Percentiles rank a stretch among this genome's conserved stretches.
These are phyloP conservation scores for Berkeleyomyces rouxiae DNA, from an alignment of 2,329 filamentous ascomycete species.

Conservation along the genomic window DNA sequence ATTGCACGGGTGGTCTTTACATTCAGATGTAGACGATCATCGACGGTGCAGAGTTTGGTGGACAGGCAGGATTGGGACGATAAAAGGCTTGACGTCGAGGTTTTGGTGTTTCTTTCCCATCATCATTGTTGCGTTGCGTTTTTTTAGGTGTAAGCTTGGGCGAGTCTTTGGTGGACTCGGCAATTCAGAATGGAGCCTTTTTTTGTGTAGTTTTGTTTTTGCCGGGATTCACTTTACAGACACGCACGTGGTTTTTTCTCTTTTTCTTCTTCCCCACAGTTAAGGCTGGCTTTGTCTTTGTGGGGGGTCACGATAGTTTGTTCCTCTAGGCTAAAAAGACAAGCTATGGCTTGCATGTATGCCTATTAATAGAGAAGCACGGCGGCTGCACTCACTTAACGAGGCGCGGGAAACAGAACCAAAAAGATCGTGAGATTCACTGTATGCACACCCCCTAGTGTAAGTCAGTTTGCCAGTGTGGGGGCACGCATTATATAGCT, in stretches of 20 bases:
- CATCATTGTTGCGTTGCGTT: not conserved
- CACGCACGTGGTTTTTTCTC: not conserved
- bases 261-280: not conserved
- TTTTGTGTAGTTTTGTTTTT: not conserved
- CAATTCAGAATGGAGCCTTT: not conserved
- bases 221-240: not conserved
- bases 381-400: not conserved
- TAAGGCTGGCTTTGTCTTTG: not conserved
- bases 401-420: not conserved
- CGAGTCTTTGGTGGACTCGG: not conserved
- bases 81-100: not conserved
- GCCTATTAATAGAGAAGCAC: not conserved
- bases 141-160: not conserved
- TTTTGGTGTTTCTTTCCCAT: not conserved
- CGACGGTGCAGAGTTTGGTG: not conserved
- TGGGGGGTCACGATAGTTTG: not conserved
- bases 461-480: not conserved
- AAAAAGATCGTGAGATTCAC: constrained; percentile 7
- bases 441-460: constrained; percentile 8
- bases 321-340: not conserved
- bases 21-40: not conserved
- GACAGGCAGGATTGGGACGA: not conserved
- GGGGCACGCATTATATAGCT: not conserved
- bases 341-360: not conserved
- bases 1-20: too few relatives aligned